phyloP scores from a whole-genome alignment of 805 yeast species.

The Hanseniaspora lachancei region DNA sequence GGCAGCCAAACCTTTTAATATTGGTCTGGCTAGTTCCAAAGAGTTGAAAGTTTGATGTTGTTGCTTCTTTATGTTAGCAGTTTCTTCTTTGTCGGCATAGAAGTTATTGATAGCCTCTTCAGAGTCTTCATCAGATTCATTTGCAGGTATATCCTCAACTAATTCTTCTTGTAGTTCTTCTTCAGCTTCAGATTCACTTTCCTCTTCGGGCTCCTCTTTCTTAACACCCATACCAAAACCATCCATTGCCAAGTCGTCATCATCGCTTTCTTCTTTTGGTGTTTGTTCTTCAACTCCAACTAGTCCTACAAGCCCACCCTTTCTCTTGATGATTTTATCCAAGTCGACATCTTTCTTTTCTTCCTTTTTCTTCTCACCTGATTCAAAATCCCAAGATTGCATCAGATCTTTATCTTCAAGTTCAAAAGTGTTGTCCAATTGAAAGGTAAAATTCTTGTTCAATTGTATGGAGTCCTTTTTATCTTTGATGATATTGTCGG shows the following conservation, averaged over 20 bases:
- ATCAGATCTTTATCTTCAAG: constrained; percentile 30
- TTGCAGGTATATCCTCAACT: constrained; percentile 12
- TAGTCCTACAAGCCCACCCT: constrained; percentile 58
- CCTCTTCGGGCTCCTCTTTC: constrained; percentile 24
- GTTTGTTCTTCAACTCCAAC: constrained; percentile 37
- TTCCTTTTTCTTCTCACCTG: constrained; percentile 22
- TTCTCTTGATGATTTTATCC: constrained; percentile 74
- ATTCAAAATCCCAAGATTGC: constrained; percentile 77
- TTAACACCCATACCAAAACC: constrained; percentile 31
- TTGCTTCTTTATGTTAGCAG: constrained; percentile 39
- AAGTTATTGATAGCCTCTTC: constrained; percentile 74
- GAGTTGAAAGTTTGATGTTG: constrained; percentile 58
- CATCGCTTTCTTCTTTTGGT: constrained; percentile 31
- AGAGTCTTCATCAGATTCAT: constrained; percentile 29
- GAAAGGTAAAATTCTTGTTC: constrained; percentile 63
- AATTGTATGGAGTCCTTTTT: constrained; percentile 32
- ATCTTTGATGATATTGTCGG: constrained; percentile 20
- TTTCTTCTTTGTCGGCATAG: constrained; percentile 47
- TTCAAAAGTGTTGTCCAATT: constrained; percentile 45
- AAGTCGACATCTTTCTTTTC: constrained; percentile 57
- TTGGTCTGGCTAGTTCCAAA: constrained; percentile 76
- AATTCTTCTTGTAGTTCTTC: constrained; percentile 19
- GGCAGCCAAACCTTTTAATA: constrained; percentile 65
- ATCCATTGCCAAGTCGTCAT: constrained; percentile 29
- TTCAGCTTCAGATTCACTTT: constrained; percentile 24